A percentile compares a stretch with the other conserved stretches of the same genome.
Evolutionary conservation across 2,329 filamentous ascomycete species (phyloP).

Genomic region (Aspergillus japonicus): DNA sequence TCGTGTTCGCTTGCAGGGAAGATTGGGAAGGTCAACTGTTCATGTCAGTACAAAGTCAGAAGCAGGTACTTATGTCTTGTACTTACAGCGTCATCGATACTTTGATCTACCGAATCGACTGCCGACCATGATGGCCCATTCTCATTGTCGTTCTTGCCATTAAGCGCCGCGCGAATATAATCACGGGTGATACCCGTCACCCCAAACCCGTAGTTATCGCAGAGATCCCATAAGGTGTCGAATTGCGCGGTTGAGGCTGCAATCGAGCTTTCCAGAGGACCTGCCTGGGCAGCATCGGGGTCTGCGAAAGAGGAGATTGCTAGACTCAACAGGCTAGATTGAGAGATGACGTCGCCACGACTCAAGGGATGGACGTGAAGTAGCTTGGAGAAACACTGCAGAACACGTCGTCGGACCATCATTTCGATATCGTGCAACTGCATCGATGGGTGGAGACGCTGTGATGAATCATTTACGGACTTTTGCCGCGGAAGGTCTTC

Average conservation of each 20-base stretch:
- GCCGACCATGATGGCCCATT: conserved; percentile 48
- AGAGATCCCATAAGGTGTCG: conserved; percentile 91
- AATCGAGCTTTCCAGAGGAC: conserved; percentile 84
- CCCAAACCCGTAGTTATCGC: conserved; percentile 92
- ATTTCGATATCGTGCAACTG: conserved; percentile 87
- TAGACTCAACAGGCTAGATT: conserved; percentile 86
- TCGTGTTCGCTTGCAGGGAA: conserved; percentile 87
- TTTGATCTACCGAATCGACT: conserved; percentile 38
- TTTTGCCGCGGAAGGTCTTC: conserved; percentile 80
- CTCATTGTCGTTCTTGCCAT: conserved; percentile 66
- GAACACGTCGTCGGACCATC: conserved; percentile 87
- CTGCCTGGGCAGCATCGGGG: conserved; percentile 69
- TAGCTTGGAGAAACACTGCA: conserved; percentile 92
- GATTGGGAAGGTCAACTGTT: conserved; percentile 59
- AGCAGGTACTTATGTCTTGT: not conserved
- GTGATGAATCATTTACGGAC: conserved; percentile 79
- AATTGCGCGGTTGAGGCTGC: conserved; percentile 86
- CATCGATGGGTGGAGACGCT: conserved; percentile 78
- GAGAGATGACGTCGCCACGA: conserved; percentile 79
- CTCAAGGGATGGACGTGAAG: conserved; percentile 84
- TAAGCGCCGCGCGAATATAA: conserved; percentile 68
- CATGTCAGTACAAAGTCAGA: conserved; percentile 14
- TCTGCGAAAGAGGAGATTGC: conserved; percentile 92
- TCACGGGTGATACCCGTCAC: conserved; percentile 81
- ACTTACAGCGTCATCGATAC: conserved; percentile 45